phyloP scores from a whole-genome alignment of 805 yeast genomes.

The Blastobotrys americana region DNA sequence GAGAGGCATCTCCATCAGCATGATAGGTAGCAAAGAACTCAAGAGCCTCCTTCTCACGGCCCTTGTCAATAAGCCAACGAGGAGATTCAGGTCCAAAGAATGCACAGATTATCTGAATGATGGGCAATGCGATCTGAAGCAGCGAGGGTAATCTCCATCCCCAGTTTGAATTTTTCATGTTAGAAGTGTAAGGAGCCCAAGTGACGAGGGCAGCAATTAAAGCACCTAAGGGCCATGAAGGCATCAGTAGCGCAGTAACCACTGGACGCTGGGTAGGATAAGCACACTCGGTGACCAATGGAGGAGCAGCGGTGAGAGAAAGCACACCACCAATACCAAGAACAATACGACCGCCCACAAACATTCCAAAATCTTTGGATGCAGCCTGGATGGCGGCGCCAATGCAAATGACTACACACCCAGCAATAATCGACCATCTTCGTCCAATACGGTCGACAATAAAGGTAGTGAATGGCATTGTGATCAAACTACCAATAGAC shows the following conservation, averaged over 20 bases:
- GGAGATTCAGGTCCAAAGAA: slow-evolving; percentile 73
- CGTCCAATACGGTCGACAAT: slow-evolving; percentile 59
- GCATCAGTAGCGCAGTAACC: slow-evolving; percentile 58
- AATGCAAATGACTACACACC: slow-evolving; percentile 46
- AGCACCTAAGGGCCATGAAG: slow-evolving; percentile 41
- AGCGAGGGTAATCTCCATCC: slow-evolving; percentile 10
- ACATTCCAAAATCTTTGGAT: slow-evolving; percentile 42
- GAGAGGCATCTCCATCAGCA: slow-evolving; percentile 11
- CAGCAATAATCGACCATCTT: slow-evolving; percentile 49
- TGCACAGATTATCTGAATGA: slow-evolving; percentile 51
- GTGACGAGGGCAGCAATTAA: slow-evolving; percentile 46
- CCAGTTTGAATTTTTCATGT: slow-evolving; percentile 6
- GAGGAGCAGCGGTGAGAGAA: slow-evolving; percentile 68
- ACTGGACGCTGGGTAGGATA: slow-evolving; percentile 55
- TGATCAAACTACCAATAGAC: slow-evolving; percentile 61
- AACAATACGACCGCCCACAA: slow-evolving; percentile 44
- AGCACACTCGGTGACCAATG: slow-evolving; percentile 71
- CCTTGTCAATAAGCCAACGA: slow-evolving; percentile 49
- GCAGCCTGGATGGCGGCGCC: slow-evolving; percentile 49
- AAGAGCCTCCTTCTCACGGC: slow-evolving; percentile 20
- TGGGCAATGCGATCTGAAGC: slow-evolving; percentile 40
- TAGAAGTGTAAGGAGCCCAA: slow-evolving; percentile 32
- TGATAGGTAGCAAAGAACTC: slow-evolving; percentile 28
- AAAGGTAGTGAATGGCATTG: slow-evolving; percentile 55
- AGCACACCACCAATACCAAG: slow-evolving; percentile 62